Conservation (phyloP, 768 basidiomycete species). For the Xerocomus spinulosus region DNA sequence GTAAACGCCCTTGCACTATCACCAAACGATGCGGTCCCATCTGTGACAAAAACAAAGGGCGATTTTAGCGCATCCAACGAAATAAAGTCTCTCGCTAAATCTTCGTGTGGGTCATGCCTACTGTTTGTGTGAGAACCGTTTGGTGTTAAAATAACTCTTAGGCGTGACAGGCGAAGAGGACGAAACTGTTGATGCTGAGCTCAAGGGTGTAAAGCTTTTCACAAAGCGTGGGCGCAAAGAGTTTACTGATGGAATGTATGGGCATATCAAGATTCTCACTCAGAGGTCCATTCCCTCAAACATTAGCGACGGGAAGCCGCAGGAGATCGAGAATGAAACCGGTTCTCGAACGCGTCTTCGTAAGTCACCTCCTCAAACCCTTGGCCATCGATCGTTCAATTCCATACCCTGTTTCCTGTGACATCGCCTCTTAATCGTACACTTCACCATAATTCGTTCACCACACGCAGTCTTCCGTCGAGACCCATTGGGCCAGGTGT, state of each 20-base stretch:
- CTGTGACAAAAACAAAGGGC: not conserved
- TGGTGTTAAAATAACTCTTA: constrained; percentile 9
- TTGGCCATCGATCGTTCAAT: constrained; percentile 19
- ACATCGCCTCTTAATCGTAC: not conserved
- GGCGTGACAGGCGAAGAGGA: constrained; percentile 61
- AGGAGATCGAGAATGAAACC: constrained; percentile 5
- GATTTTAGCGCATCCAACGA: not conserved
- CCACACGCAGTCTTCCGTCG: constrained; percentile 55
- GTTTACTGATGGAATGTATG: constrained; percentile 57
- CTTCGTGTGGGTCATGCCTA: constrained; percentile 15
- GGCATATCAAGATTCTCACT: constrained; percentile 56
- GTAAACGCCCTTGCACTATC: constrained; percentile 15
- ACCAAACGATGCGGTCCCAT: constrained; percentile 13
- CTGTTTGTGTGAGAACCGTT: too few species aligned
- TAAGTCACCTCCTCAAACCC: constrained; percentile 26
- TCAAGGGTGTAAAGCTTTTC: constrained; percentile 59
- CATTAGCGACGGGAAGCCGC: not conserved
- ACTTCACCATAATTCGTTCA: not conserved
- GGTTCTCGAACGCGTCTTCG: constrained; percentile 28
- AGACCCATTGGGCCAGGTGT: constrained; percentile 65
- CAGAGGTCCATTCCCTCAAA: constrained; percentile 18
- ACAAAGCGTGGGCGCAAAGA: constrained; percentile 36
- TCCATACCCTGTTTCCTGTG: not conserved
- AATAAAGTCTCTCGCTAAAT: constrained; percentile 3
- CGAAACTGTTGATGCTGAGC: constrained; percentile 51